Base-by-base conservation (phyloP, 1,139 yeast genomes). In the Magnusiomyces paraingens region DNA sequence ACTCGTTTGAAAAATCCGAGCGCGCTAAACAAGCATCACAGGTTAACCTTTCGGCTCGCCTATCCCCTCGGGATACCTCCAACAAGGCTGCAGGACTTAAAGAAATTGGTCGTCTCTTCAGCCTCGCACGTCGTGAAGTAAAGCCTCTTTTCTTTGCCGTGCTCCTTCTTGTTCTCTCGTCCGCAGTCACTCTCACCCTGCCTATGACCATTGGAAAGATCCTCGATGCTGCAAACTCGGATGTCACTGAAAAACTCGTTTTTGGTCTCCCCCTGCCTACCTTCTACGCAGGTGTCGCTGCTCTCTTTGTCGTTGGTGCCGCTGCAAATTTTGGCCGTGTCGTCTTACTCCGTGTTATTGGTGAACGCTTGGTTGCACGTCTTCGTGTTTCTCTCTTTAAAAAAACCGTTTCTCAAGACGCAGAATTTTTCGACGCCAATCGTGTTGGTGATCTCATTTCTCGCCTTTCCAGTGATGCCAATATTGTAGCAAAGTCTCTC, bases 391-490 rank as follows among this genome's bases (percentile, higher is more conserved):
- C 82, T 51, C 79, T 91, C 45, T 88, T 89, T 71, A 82, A 82
- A 68, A 83, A 81, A 59, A 84, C 93, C 3, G 74, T 91, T 58
- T 79, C 84, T 26, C 96, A 90, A 65, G 98, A 93, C 69, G 86
- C 95, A 54, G 93, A 87, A 67, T 93, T 93, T 66, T 93, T 87
- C 66, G 98, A 93, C 66, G 83, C 86, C 18, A 91, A 94, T 58
- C 84, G 93, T 65, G 95, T 91, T 1, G 99, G 98, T 45, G 99
- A 93, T 67, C 75, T 93, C 65, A 89, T 93, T 50, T 88, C 96
- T 4, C 75, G 98, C 58, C 73, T 93, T 42, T 83, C 95, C 22
- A 83, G 88, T 46, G 99, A 93, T 67, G 91, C 97, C 1, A 91
- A 86, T 65, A 85, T 93, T 47, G 96, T 93, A 15, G 82, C 96